Evolutionary conservation across 495 filamentous ascomycete species (phyloP), one percentile per base, ranked within the genome.

Genomic region (Cryomyces minteri): DNA sequence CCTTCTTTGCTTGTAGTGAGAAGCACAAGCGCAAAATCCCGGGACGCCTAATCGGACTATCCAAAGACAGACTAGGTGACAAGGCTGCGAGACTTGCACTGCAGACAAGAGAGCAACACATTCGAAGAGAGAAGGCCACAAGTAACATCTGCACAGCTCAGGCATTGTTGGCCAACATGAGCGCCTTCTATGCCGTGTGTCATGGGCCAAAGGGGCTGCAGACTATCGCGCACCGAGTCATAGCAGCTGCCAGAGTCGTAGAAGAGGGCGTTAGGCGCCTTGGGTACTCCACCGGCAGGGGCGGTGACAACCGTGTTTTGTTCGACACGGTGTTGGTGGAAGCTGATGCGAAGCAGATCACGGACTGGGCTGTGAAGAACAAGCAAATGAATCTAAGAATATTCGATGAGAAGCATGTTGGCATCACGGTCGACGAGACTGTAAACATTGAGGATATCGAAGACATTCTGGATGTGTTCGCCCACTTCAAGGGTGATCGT

Each of bases 141-240:
- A 94, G 87, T 68, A 98, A 98, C 62, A 93, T 98, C 48, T 98
- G 90, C 64, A 98, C 90, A 18, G 90, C 90, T 5, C 90, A 98
- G 60, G 90, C 90, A 6, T 62, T 98, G 12, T 71, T 96, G 32
- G 90, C 90, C 14, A 98, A 98, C 61, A 95, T 96, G 84, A 92
- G 77, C 53, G 85, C 90, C 43, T 82, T 98, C 65, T 98, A 95
- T 61, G 90, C 87, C n/a, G 74, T 96, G 34, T 98, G 96, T 59
- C 90, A 98, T 58, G 90, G 90, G 3, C 90, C 90, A 3, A 54
- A 73, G 32, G 92, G 92, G 10, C 68, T 98, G 41, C 84, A 77
- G 64, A 72, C 72, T 12, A 96, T 96, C 54, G 90, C 90, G 8
- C 74, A 88, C 56, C 72, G 78, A 44, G 72, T 79, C 49, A 73